These are phyloP conservation scores for Lactarius vividus DNA, from an alignment of 768 basidiomycete species.

Conservation along the genomic window DNA sequence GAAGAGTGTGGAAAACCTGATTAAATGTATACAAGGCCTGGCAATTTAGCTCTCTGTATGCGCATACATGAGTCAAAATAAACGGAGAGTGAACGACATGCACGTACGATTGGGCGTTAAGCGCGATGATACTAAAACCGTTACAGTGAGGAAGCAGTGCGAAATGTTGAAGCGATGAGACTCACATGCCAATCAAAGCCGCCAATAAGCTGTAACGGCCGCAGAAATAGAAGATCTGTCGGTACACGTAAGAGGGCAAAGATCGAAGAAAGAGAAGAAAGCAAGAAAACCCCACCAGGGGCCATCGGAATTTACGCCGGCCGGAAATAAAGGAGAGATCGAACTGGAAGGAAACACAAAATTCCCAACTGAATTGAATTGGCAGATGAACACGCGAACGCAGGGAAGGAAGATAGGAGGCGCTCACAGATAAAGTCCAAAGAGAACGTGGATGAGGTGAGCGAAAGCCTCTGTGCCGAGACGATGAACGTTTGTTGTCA, in stretches of 20 bases:
- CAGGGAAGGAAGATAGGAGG: background rate
- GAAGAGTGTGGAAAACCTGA: constrained; percentile 34
- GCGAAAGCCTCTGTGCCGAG: constrained; percentile 37
- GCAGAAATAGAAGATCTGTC: constrained; percentile 45
- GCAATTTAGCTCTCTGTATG: constrained; percentile 41
- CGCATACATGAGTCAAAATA: background rate
- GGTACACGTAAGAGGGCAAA: background rate
- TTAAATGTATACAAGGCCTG: constrained; percentile 49
- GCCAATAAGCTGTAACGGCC: constrained; percentile 45
- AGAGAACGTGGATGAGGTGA: constrained; percentile 43
- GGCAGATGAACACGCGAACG: background rate
- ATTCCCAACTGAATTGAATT: constrained; percentile 41
- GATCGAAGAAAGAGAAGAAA: no score
- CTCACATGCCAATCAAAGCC: constrained; percentile 49
- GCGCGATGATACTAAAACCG: constrained; percentile 31
- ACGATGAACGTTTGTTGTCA: background rate
- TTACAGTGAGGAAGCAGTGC: background rate
- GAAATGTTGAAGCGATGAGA: background rate
- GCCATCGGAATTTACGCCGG: constrained; percentile 46
- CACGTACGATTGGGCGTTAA: constrained; percentile 39
- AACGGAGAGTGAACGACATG: background rate
- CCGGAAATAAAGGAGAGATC: constrained; percentile 43
- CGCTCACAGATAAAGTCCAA: constrained; percentile 46
- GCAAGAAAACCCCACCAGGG: constrained; percentile 35
- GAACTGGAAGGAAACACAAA: constrained; percentile 42